Evolutionary conservation across 1,284 basidiomycete species (phyloP).

Genomic region (Pterulicium gracile): DNA sequence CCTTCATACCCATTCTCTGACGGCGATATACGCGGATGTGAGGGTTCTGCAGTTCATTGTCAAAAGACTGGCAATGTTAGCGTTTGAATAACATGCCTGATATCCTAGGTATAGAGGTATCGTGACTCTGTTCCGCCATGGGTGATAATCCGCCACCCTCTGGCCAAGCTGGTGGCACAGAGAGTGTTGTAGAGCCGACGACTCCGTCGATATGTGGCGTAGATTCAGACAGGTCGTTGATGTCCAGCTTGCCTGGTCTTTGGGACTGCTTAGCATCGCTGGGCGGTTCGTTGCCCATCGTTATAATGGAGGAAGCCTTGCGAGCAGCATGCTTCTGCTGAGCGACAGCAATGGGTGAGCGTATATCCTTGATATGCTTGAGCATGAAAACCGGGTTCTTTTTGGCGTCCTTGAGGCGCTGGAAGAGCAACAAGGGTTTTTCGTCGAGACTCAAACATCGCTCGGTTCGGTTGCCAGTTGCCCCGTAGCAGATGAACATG

Average conservation of each 20-base stretch:
- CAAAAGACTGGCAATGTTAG: no score
- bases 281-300: constrained; percentile 12
- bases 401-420: constrained; percentile 93
- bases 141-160: constrained; percentile 54
- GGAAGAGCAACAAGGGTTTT: constrained; percentile 93
- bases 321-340: constrained; percentile 87
- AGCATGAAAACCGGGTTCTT: constrained; percentile 99
- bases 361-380: constrained; percentile 96
- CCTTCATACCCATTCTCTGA: no score
- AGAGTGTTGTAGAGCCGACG: not conserved
- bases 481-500: constrained; percentile 97
- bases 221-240: constrained; percentile 37
- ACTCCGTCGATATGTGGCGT: constrained; percentile 15
- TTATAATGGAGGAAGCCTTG: constrained; percentile 48
- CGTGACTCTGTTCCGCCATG: constrained; percentile 30
- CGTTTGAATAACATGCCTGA: no score
- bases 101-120: not conserved
- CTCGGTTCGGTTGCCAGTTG: constrained; percentile 75
- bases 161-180: constrained; percentile 59
- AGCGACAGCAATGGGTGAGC: constrained; percentile 91
- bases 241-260: constrained; percentile 54
- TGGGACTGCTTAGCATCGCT: not conserved
- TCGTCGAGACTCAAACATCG: constrained; percentile 97
- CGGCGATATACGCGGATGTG: no score
- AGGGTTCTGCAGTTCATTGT: no score